Evolutionary conservation across 306 rosid species (phyloP), one percentile per base, ranked within the genome.

Genomic region (Lupinus albus): DNA sequence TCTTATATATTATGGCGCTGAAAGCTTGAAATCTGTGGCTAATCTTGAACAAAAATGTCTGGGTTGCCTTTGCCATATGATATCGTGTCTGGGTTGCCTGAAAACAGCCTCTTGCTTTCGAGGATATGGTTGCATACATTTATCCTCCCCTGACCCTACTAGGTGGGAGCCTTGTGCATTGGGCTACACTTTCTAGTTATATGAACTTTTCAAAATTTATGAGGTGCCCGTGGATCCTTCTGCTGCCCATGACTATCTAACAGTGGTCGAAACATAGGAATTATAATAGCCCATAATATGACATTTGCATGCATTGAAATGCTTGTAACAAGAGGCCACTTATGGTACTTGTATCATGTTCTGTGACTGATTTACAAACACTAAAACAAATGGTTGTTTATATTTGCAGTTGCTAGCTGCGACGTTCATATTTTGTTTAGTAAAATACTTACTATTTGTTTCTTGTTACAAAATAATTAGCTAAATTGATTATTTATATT

Each of bases 361-460:
- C 11, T 0, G 3, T 45, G 45, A 13, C 20, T 67, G 5, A 54
- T 7, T 30, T 6, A 5, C 50, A 65, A 66, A 8, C 7, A 13
- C 13, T 25, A 25, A 44, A 44, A 15, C 47, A 15, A 21, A 18
- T 59, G 55, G 30, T 50, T 49, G 35, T 25, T 12, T 67, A 28
- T 32, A 38, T 11, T 38, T 67, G 17, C 41, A 30, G 62, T 54
- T 68, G 66, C 38, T 62, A 25, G 52, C 11, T 18, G 32, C 55
- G 30, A 70, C 47, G 28, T 63, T 62, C 32, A 54, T 53, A 17
- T 15, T 33, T 50, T 68, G 6, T 44, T 21, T 53, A 54, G 61
- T 13, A 61, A 61, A 17, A 9, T 55, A n/a, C 38, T 15, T 48
- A 0, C 30, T 0, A 47, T 59, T 30, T 50, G 8, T 38, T 21